Conservation (phyloP, 257 asterid genomes). For the Lycium barbarum region DNA sequence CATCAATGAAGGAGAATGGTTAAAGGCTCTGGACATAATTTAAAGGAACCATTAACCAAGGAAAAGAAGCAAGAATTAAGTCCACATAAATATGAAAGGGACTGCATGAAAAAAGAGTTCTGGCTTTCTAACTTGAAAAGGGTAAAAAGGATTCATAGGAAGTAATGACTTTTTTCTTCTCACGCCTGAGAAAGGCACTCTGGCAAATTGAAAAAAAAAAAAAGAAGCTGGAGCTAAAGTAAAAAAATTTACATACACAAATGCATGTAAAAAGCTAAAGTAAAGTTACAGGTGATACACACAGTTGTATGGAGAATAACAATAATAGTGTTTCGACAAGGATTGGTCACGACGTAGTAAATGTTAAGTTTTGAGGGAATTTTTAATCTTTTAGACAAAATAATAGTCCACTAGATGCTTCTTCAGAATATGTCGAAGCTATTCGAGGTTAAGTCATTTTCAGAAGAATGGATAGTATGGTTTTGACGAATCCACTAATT, state of each 20-base stretch:
- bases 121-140: constrained; percentile 36
- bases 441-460: constrained; percentile 47
- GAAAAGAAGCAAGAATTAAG: neutral
- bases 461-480: constrained; percentile 22
- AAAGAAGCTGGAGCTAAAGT: neutral
- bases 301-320: constrained; percentile 35
- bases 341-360: constrained; percentile 38
- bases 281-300: neutral
- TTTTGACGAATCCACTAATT: neutral
- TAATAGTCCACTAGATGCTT: neutral
- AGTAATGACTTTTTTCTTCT: constrained; percentile 34
- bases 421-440: constrained; percentile 41
- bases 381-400: constrained; percentile 15
- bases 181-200: constrained; percentile 45
- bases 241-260: neutral
- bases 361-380: neutral
- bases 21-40: constrained; percentile 8
- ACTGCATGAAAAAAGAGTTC: constrained; percentile 40
- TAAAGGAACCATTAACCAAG: constrained; percentile 21
- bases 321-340: constrained; percentile 22
- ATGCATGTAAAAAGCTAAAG: constrained; percentile 30
- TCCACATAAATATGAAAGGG: neutral
- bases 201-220: constrained; percentile 25
- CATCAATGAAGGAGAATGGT: constrained; percentile 23
- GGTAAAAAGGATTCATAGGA: constrained; percentile 32